Evolutionary conservation across 352 stramenopile species (phyloP).

Genomic region (Globisporangium uncinulatum): DNA sequence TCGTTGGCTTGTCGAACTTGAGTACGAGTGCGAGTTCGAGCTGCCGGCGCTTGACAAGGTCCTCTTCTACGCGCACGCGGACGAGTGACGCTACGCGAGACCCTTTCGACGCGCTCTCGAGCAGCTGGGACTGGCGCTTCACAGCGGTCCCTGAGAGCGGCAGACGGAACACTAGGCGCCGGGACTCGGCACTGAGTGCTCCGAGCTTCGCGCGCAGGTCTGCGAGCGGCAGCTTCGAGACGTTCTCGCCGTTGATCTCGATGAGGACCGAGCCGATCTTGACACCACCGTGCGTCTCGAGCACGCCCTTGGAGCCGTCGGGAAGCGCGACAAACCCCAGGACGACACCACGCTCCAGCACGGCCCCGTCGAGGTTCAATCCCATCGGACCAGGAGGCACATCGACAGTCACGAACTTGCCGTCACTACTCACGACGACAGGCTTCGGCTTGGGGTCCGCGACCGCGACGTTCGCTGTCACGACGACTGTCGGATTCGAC

Average conservation of each 20-base stretch:
- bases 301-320: conserved; percentile 40
- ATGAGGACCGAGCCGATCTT: conserved; percentile 48
- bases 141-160: conserved; percentile 13
- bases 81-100: background rate
- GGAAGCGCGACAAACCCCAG: conserved; percentile 54
- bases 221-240: conserved; percentile 34
- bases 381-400: conserved; percentile 58
- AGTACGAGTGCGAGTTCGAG: conserved; percentile 61
- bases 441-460: background rate
- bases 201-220: conserved; percentile 34
- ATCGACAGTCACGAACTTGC: conserved; percentile 23
- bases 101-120: background rate
- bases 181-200: conserved; percentile 27
- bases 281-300: conserved; percentile 56
- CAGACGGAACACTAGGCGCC: conserved; percentile 46
- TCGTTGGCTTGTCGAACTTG: conserved; percentile 44
- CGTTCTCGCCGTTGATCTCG: conserved; percentile 60
- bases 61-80: conserved; percentile 17
- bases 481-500: conserved; percentile 8
- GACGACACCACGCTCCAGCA: conserved; percentile 46
- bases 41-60: conserved; percentile 54
- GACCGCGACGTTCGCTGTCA: conserved; percentile 5
- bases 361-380: conserved; percentile 53
- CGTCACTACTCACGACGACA: background rate
- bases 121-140: conserved; percentile 1